phyloP scores from a whole-genome alignment of 2,329 filamentous ascomycete species.

The Chaetomium strumarium region DNA sequence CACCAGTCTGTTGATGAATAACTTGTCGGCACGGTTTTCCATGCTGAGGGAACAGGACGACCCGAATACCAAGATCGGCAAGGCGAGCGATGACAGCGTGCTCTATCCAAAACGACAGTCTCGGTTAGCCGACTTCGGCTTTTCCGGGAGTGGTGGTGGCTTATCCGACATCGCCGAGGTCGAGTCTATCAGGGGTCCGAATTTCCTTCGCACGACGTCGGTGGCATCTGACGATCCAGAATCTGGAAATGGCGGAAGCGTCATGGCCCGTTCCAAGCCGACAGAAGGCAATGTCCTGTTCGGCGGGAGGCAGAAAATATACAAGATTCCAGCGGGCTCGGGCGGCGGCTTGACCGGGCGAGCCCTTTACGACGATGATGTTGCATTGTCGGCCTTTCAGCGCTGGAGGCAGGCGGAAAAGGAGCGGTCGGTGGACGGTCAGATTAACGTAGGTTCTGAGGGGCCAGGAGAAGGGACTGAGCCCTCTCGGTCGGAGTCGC shows the following conservation, averaged over 20 bases:
- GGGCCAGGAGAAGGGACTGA: slow-evolving; percentile 36
- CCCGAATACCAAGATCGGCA: slow-evolving; percentile 79
- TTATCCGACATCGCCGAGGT: slow-evolving; percentile 87
- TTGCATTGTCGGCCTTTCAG: slow-evolving; percentile 77
- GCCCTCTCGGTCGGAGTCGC: slow-evolving; percentile 46
- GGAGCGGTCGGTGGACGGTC: slow-evolving; percentile 40
- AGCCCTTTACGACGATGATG: slow-evolving; percentile 79
- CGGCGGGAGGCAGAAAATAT: slow-evolving; percentile 92
- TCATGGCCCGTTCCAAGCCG: slow-evolving; percentile 80
- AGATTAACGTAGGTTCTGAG: slow-evolving; percentile 33
- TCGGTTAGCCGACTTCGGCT: slow-evolving; percentile 65
- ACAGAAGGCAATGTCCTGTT: slow-evolving; percentile 90
- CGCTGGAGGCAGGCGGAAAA: slow-evolving; percentile 60
- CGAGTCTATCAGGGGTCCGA: slow-evolving; percentile 64
- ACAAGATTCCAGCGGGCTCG: slow-evolving; percentile 60
- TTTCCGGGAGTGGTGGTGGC: slow-evolving; percentile 38
- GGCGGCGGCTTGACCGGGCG: slow-evolving; percentile 54
- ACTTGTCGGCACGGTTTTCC: slow-evolving; percentile 88
- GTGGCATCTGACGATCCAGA: slow-evolving; percentile 64
- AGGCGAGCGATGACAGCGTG: slow-evolving; percentile 93
- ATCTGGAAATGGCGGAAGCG: slow-evolving; percentile 51
- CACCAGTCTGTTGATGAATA: slow-evolving; percentile 93
- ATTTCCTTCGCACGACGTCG: slow-evolving; percentile 56
- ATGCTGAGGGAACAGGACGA: slow-evolving; percentile 96
- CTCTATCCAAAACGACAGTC: slow-evolving; percentile 77